Base-by-base conservation (phyloP, 2,329 filamentous ascomycete species). In the Paradendryphiella salina region DNA sequence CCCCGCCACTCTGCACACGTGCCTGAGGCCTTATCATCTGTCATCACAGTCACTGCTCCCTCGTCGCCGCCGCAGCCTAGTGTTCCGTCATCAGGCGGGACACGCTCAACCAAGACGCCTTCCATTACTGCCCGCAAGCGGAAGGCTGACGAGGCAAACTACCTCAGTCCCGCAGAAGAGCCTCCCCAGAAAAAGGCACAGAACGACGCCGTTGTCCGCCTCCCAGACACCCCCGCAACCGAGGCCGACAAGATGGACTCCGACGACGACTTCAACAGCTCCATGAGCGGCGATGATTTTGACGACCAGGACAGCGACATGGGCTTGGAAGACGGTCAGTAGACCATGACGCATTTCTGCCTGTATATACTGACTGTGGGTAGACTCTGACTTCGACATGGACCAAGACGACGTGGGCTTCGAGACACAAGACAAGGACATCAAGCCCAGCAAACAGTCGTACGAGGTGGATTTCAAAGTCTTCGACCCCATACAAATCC, bases 221-320 rank as follows among this genome's bases (percentile, higher is more conserved):
- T 70, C 10, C 70, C 66, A 45, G 67, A 63, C 39, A 74, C 68
- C 21, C 71, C 69, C 45, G 60, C 62, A 32, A 69, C 70, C 39
- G 65, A 60, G 56, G 60, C 66, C 29, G 76, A 70, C 73, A 83
- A 79, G 58, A 96, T 96, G 92, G 91, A 96, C 77, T 96, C 92
- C 7, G 93, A 97, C 65, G 91, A 96, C 68, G 93, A 96, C 54
- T 92, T 92, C 74, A 88, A 94, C 82, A 95, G 89, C 64, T 85
- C 86, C 69, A 80, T 86, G 64, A 93, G 89, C 34, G 96, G 88
- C 69, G 87, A 89, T 59, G 83, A 83, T 53, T 83, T 90, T 53
- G 82, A 88, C 57, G 88, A 91, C 65, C 85, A 88, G 54, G 91
- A 88, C 63, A 91, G 90, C 46, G 89, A 91, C 64, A 86, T 68